Percentiles rank a stretch among this genome's conserved stretches.
Evolutionary conservation across 768 basidiomycete species (phyloP).

Genomic region (Pluteus cervinus): DNA sequence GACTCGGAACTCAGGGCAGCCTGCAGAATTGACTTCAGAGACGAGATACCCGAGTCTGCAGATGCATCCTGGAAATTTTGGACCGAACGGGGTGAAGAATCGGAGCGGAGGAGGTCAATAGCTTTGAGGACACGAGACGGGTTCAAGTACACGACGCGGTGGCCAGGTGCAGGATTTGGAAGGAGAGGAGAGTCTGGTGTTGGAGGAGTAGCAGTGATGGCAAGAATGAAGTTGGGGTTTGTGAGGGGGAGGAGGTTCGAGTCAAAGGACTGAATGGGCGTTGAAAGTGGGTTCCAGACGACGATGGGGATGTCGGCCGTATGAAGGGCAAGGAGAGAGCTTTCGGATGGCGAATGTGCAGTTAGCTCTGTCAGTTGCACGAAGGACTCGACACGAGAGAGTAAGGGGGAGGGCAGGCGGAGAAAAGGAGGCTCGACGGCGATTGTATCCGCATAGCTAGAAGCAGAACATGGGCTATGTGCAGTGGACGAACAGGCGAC

Average conservation of each 20-base stretch:
- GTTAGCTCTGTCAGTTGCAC: constrained; percentile 41
- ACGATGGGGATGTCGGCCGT: constrained; percentile 62
- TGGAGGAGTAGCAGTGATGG: constrained; percentile 28
- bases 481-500: constrained; percentile 15
- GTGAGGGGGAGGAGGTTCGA: constrained; percentile 24
- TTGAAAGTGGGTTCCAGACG: constrained; percentile 55
- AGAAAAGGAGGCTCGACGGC: constrained; percentile 16
- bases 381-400: no score
- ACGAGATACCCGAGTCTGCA: constrained; percentile 51
- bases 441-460: constrained; percentile 19
- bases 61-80: constrained; percentile 63
- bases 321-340: constrained; percentile 23
- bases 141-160: constrained; percentile 41
- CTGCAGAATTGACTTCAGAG: constrained; percentile 35
- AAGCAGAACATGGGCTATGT: constrained; percentile 10
- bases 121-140: constrained; percentile 54
- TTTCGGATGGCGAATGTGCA: background rate
- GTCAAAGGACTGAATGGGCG: constrained; percentile 35
- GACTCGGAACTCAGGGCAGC: constrained; percentile 10
- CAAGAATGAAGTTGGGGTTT: constrained; percentile 39
- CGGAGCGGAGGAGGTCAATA: constrained; percentile 37
- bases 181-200: constrained; percentile 9
- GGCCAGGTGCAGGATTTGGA: constrained; percentile 5
- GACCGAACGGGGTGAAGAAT: constrained; percentile 41
- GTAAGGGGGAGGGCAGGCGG: constrained; percentile 39